phyloP scores from a whole-genome alignment of 352 stramenopile genomes.

The Phytopythium aichiense region DNA sequence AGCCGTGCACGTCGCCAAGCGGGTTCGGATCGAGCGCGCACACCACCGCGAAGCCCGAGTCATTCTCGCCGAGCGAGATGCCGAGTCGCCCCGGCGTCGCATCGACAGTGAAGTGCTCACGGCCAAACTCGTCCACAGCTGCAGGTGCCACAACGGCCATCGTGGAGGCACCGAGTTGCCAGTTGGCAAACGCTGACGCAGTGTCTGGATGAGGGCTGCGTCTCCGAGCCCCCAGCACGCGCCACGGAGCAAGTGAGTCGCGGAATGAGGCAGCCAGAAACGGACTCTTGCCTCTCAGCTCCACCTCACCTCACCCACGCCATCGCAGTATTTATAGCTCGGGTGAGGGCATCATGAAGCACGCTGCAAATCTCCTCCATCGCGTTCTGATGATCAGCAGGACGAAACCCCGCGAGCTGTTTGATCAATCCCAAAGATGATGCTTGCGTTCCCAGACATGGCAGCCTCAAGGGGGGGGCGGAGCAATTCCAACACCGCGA shows the following conservation, averaged over 20 bases:
- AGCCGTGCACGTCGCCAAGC: slow-evolving; percentile 3
- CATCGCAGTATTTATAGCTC: too few species aligned
- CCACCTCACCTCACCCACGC: too few species aligned
- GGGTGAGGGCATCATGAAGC: too few species aligned
- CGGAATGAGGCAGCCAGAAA: background rate
- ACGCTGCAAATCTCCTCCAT: background rate
- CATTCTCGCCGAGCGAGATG: slow-evolving; percentile 47
- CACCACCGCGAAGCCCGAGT: slow-evolving; percentile 41
- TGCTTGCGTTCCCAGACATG: too few species aligned
- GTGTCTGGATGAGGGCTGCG: too few species aligned
- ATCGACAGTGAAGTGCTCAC: slow-evolving; percentile 31
- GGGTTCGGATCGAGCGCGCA: slow-evolving; percentile 27
- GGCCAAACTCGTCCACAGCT: slow-evolving; percentile 36
- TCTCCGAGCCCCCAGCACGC: background rate
- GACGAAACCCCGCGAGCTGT: too few species aligned
- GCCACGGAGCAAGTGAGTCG: background rate
- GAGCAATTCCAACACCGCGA: too few species aligned
- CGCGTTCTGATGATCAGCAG: background rate
- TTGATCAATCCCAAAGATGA: too few species aligned
- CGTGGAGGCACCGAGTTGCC: background rate
- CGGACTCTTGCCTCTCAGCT: background rate
- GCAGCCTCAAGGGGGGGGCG: too few species aligned
- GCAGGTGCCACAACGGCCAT: background rate
- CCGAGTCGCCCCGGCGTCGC: slow-evolving; percentile 44
- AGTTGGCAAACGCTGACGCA: too few species aligned